These are phyloP conservation scores for Croton laevigatus DNA, from an alignment of 441 rosid species.

Conservation along the genomic window DNA sequence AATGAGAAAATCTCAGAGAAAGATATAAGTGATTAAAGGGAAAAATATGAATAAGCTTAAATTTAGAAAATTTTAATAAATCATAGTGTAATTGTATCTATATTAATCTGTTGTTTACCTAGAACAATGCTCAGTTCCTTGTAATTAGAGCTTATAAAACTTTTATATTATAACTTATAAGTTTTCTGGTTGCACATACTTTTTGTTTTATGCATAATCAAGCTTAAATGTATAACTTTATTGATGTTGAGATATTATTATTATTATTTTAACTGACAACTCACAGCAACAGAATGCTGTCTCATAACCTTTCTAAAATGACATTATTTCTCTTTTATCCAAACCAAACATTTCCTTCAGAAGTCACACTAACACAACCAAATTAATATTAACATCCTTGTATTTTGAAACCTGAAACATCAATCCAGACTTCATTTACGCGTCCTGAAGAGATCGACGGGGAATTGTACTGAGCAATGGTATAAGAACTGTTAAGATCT, in stretches of 20 bases:
- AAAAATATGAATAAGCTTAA: background rate
- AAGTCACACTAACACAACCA: no score
- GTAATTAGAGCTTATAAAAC: background rate
- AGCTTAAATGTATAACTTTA: no score
- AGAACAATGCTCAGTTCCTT: no score
- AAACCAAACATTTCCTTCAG: background rate
- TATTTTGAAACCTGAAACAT: constrained; percentile 25
- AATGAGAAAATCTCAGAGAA: background rate
- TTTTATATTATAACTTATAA: background rate
- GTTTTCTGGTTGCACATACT: background rate
- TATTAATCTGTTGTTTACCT: background rate
- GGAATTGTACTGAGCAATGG: constrained; percentile 51
- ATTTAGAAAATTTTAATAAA: background rate
- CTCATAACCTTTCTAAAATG: background rate
- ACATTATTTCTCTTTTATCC: background rate
- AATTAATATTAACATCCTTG: constrained; percentile 25
- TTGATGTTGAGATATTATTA: no score
- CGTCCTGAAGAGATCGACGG: constrained; percentile 31
- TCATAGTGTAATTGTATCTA: background rate
- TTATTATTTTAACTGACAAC: no score
- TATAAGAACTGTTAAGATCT: constrained; percentile 15
- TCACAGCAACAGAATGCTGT: no score
- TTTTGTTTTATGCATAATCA: no score
- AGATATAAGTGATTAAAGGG: background rate
- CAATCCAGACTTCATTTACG: constrained; percentile 51